These are phyloP conservation scores for Rosa hybrid DNA, from an alignment of 331 rosid species.

Conservation along the genomic window DNA sequence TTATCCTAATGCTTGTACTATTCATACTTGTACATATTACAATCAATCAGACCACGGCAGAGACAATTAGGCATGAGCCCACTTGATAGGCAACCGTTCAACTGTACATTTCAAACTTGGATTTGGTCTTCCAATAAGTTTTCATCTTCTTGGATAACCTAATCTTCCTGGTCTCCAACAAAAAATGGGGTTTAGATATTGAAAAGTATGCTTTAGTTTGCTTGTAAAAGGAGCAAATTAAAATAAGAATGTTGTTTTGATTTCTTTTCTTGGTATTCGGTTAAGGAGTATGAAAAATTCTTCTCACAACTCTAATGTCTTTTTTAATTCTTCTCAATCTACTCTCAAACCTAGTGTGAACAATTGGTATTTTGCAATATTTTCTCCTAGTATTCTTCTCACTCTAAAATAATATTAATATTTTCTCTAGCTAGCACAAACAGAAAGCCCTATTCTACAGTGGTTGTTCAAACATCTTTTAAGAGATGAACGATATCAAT, in stretches of 20 bases:
- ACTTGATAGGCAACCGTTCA: not conserved
- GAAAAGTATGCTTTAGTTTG: not conserved
- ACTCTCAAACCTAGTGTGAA: not conserved
- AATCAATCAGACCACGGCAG: not conserved
- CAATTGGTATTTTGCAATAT: not conserved
- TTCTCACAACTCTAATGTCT: not conserved
- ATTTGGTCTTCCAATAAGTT: constrained; percentile 8
- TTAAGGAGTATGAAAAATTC: not conserved
- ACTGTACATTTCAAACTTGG: not conserved
- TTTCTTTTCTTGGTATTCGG: not conserved
- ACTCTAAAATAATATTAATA: not conserved
- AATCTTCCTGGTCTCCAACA: not conserved
- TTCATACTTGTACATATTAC: not conserved
- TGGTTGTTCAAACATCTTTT: not conserved
- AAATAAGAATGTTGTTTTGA: not conserved
- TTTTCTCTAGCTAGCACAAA: not conserved
- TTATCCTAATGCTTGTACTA: not conserved
- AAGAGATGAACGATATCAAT: too few relatives aligned
- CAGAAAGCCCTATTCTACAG: not conserved
- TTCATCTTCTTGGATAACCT: constrained; percentile 1
- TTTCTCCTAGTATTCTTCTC: not conserved
- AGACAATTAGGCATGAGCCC: constrained; percentile 20
- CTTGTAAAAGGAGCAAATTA: not conserved
- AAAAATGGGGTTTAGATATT: not conserved
- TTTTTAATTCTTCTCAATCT: not conserved